A percentile compares a stretch with the other conserved stretches of the same genome.
Evolutionary conservation across 345 rosid genomes (phyloP).

Genomic region (Citrus trifoliata): DNA sequence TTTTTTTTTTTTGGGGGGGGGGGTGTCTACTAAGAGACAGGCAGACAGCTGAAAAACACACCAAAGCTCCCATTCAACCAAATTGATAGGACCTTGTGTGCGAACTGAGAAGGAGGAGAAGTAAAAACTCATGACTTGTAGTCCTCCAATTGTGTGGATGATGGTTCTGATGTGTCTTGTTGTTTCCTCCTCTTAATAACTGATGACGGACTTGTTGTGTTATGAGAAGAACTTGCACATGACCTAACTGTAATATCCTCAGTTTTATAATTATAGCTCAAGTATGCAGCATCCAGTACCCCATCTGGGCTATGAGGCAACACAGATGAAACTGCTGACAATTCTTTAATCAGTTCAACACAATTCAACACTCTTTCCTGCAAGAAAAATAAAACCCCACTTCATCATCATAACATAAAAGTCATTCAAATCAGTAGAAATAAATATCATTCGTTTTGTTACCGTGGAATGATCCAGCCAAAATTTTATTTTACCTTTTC

Average conservation of each 20-base stretch:
- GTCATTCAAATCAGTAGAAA: neutral
- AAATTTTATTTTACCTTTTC: slow-evolving; percentile 40
- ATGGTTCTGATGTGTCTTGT: slow-evolving; percentile 20
- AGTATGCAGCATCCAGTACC: slow-evolving; percentile 69
- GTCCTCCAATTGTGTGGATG: neutral
- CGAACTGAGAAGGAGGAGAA: neutral
- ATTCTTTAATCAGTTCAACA: slow-evolving; percentile 44
- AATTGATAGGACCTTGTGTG: slow-evolving; percentile 17
- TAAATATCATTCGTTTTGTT: neutral
- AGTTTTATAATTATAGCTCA: slow-evolving; percentile 53
- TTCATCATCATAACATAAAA: neutral
- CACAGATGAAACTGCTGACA: slow-evolving; percentile 24
- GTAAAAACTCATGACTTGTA: slow-evolving; percentile 25
- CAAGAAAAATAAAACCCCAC: neutral
- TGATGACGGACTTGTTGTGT: slow-evolving; percentile 9
- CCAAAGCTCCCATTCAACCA: slow-evolving; percentile 29
- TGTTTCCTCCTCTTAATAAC: slow-evolving; percentile 43
- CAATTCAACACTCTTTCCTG: slow-evolving; percentile 65
- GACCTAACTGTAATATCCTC: slow-evolving; percentile 61
- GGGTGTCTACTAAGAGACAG: neutral
- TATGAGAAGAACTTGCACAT: slow-evolving; percentile 55
- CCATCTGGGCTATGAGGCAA: slow-evolving; percentile 58
- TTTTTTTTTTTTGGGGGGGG: neutral
- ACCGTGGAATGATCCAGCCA: no score
- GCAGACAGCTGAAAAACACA: slow-evolving; percentile 7